Percentiles rank a stretch among this genome's conserved stretches.
Evolutionary conservation across 2,329 filamentous ascomycete genomes (phyloP).

Genomic region (Thyridium curvatum): DNA sequence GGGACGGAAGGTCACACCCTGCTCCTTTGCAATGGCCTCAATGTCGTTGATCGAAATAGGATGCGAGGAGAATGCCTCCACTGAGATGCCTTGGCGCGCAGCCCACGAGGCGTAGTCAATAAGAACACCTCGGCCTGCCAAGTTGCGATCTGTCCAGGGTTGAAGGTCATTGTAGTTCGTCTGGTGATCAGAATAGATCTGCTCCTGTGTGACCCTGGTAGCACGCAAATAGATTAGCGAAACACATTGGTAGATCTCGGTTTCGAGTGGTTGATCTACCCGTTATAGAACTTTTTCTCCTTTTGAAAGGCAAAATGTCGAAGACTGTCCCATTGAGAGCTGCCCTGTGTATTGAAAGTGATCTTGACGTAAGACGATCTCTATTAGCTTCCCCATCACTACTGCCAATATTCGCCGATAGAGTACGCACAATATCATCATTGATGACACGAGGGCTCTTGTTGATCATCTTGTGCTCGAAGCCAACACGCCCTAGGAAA

Average conservation of each 20-base stretch:
- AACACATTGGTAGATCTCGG: too few relatives aligned
- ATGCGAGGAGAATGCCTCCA: conserved; percentile 14
- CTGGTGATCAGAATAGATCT: conserved; percentile 1
- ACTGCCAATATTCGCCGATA: too few relatives aligned
- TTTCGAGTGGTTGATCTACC: background rate
- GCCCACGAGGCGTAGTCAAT: conserved; percentile 29
- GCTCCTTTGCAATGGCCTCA: conserved; percentile 23
- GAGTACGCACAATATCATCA: conserved; percentile 3
- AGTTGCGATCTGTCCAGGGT: conserved; percentile 13
- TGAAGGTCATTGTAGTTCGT: conserved; percentile 6
- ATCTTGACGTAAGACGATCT: conserved; percentile 1
- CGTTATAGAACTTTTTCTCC: conserved; percentile 1
- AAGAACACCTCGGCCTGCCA: conserved; percentile 30
- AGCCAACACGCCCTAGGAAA: conserved; percentile 7
- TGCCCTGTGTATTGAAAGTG: conserved; percentile 12
- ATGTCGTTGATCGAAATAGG: conserved; percentile 25
- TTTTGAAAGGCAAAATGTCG: conserved; percentile 20
- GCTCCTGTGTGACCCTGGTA: background rate
- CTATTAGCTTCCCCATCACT: too few relatives aligned
- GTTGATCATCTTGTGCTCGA: conserved; percentile 10
- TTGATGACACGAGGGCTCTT: conserved; percentile 9
- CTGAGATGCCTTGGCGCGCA: conserved; percentile 16
- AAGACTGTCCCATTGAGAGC: conserved; percentile 24
- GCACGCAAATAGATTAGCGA: too few relatives aligned
- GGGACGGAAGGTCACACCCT: conserved; percentile 23